Evolutionary conservation across 257 asterid species (phyloP), one percentile per base, ranked within the genome.

Genomic region (Przewalskia tangutica): DNA sequence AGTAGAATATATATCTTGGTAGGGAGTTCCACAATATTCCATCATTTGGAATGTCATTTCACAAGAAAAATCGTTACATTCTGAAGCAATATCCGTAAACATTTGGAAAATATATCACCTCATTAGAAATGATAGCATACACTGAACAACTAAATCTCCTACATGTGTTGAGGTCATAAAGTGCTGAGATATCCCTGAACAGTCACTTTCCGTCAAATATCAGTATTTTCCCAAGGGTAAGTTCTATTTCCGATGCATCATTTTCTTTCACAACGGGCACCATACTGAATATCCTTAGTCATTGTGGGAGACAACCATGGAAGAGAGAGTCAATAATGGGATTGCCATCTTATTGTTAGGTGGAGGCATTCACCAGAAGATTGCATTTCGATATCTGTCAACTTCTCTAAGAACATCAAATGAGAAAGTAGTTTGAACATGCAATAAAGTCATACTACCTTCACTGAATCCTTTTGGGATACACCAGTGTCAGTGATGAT

Each of bases 401-500:
- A 73, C 20, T 48, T 71, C 46, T 46, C 59, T 48, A 73, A 73
- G 79, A 73, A 48, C 44, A 13, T 73, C 23, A 32, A 50, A 73
- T 27, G 44, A 73, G 62, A 71, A 50, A 48, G 44, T 7, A 13
- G 44, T 73, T 27, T 73, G 38, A 50, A 7, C 62, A 48, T 50
- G n/a, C 8, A 73, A 40, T 3, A 79, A 65, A 40, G 73, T 20
- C 12, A 67, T 20, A 86, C 81, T 85, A 95, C 99, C 99, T 93
- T 91, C 82, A 95, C 96, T 11, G 91, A 91, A 83, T 91, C 97
- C 9, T 89, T 88, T 62, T 90, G 99, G 73, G 95, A 90, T 65
- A 92, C 92, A 78, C 97, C 95, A 71, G 96, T 81, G 85, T 93
- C 98, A 0, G 95, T 91, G 60, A 95, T 90, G 86, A 94, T 92